Evolutionary conservation across 192 early-diverging fungal species (phyloP).

Genomic region (Coemansia umbellata): DNA sequence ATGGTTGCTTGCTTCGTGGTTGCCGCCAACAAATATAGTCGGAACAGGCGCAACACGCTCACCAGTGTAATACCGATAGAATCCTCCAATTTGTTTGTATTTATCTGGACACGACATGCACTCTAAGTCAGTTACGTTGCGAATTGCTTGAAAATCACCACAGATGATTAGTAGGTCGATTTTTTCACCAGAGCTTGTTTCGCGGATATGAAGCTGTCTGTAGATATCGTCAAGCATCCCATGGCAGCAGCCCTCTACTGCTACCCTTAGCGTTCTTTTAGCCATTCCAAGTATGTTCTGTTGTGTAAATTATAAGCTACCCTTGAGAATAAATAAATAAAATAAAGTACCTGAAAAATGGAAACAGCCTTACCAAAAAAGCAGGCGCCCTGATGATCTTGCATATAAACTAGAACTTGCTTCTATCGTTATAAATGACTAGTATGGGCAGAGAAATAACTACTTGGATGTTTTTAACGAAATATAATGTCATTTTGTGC

Average conservation of each 20-base stretch:
- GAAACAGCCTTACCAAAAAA: too few relatives aligned
- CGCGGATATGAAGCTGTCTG: conserved; percentile 43
- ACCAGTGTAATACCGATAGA: conserved; percentile 94
- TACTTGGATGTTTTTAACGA: too few relatives aligned
- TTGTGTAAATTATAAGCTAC: too few relatives aligned
- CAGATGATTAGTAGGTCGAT: conserved; percentile 94
- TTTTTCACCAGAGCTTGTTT: conserved; percentile 57
- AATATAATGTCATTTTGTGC: too few relatives aligned
- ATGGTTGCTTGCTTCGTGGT: conserved; percentile 95
- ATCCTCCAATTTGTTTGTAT: conserved; percentile 77
- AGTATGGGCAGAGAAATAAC: too few relatives aligned
- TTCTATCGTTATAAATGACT: too few relatives aligned
- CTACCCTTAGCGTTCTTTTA: conserved; percentile 56
- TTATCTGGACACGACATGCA: conserved; percentile 82
- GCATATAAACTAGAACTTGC: too few relatives aligned
- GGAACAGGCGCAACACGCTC: conserved; percentile 72
- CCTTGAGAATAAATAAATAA: too few relatives aligned
- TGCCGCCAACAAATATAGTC: conserved; percentile 96
- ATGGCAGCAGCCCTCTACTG: conserved; percentile 96
- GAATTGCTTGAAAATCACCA: conserved; percentile 94
- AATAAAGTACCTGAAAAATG: too few relatives aligned
- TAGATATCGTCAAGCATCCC: conserved; percentile 93
- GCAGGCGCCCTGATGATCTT: too few relatives aligned
- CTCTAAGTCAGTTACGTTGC: conserved; percentile 79
- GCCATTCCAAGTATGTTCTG: background rate